A percentile compares a stretch with the other conserved stretches of the same genome.
phyloP scores from a whole-genome alignment of 1,284 basidiomycete species.

The Fistulinella staudtii region DNA sequence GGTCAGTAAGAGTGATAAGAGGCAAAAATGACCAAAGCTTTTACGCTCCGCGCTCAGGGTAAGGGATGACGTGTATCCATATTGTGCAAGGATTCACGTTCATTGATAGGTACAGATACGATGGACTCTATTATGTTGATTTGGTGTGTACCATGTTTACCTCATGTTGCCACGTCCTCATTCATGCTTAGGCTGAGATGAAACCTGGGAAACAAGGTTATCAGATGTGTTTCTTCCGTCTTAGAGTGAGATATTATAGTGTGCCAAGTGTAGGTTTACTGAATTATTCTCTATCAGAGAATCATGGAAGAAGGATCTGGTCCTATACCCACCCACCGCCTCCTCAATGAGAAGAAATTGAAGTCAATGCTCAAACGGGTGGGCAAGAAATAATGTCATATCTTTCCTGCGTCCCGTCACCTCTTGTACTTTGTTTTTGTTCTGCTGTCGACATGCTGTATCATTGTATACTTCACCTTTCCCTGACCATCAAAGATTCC shows the following conservation, averaged over 20 bases:
- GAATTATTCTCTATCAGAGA: conserved; percentile 16
- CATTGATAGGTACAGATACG: conserved; percentile 40
- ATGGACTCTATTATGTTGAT: conserved; percentile 43
- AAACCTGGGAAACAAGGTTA: conserved; percentile 17
- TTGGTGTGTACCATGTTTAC: conserved; percentile 11
- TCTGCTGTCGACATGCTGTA: conserved; percentile 9
- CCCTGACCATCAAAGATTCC: not conserved
- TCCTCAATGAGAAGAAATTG: conserved; percentile 12
- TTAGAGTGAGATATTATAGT: conserved; percentile 16
- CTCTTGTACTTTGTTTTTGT: not conserved
- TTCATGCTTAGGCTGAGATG: conserved; percentile 15
- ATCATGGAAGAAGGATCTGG: conserved; percentile 19
- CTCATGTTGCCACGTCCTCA: conserved; percentile 1
- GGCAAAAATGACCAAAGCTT: conserved; percentile 24
- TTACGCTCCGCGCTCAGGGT: conserved; percentile 37
- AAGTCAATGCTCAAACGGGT: conserved; percentile 10
- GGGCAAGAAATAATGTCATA: not conserved
- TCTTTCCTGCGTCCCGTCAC: too few relatives aligned
- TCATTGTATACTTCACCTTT: not conserved
- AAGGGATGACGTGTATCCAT: conserved; percentile 3
- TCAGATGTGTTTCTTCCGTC: conserved; percentile 31
- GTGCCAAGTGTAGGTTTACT: not conserved
- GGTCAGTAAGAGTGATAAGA: conserved; percentile 41
- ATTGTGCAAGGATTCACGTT: not conserved
- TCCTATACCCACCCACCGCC: conserved; percentile 22